Evolutionary conservation across 805 yeast species (phyloP).

Genomic region (Cyberlindnera xishuangbannaensis): DNA sequence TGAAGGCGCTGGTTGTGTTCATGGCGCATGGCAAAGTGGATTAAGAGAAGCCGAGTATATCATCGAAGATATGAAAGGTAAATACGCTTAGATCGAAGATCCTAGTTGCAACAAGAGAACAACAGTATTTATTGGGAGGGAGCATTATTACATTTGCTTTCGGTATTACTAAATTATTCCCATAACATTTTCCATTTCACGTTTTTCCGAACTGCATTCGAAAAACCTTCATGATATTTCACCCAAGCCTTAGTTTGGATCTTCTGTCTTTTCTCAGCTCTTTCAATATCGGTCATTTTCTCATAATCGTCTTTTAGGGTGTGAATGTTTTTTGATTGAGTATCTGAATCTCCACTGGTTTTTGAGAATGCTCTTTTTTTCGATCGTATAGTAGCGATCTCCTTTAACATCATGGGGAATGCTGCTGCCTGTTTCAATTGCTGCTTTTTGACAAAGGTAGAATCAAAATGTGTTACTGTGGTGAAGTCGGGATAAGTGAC

Average conservation of each 20-base stretch:
- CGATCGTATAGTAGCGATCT: conserved; percentile 26
- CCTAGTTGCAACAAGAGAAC: too few relatives aligned
- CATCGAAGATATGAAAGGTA: too few relatives aligned
- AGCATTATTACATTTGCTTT: conserved; percentile 3
- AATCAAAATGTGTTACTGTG: conserved; percentile 19
- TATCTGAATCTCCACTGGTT: conserved; percentile 10
- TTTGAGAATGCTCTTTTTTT: conserved; percentile 28
- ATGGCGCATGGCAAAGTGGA: conserved; percentile 85
- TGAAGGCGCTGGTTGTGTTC: conserved; percentile 90
- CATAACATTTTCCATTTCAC: conserved; percentile 73
- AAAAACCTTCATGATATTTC: conserved; percentile 87
- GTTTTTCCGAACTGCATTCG: conserved; percentile 84
- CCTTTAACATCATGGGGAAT: conserved; percentile 20
- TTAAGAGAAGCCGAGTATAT: conserved; percentile 45
- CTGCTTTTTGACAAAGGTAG: conserved; percentile 13
- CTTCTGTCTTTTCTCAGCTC: conserved; percentile 25
- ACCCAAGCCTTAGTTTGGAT: conserved; percentile 58
- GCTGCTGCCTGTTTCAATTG: conserved; percentile 18
- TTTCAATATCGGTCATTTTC: conserved; percentile 23
- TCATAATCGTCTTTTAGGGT: conserved; percentile 39
- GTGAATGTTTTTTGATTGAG: conserved; percentile 17
- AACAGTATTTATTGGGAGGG: not conserved
- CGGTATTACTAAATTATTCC: conserved; percentile 21
- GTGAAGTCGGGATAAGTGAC: conserved; percentile 23
- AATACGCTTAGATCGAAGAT: too few relatives aligned